These are phyloP conservation scores for Lipomyces chichibuensis DNA, from an alignment of 805 yeast genomes.

Conservation along the genomic window DNA sequence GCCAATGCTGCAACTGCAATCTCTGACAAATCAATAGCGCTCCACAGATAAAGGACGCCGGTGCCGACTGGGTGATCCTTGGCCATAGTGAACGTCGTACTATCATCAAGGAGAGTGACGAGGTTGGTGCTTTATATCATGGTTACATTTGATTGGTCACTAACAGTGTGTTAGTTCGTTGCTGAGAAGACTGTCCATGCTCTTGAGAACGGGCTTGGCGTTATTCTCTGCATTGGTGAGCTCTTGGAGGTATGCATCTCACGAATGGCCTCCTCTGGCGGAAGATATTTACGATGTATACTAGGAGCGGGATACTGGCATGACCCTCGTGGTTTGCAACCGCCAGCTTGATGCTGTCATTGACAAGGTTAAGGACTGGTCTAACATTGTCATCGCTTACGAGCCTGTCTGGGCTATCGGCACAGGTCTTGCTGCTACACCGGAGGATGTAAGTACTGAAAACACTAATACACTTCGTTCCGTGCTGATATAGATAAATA, in stretches of 20 bases:
- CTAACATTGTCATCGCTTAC: conserved; percentile 90
- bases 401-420: conserved; percentile 99
- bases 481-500: neutral
- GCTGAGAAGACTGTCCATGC: conserved; percentile 96
- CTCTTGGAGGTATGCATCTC: conserved; percentile 40
- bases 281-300: conserved; percentile 41
- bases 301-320: conserved; percentile 89
- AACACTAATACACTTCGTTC: neutral
- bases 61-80: conserved; percentile 90
- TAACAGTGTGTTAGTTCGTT: conserved; percentile 54
- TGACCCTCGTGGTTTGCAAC: conserved; percentile 82
- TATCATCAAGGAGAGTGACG: conserved; percentile 81
- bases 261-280: neutral
- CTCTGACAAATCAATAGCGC: conserved; percentile 47
- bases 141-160: conserved; percentile 40
- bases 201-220: conserved; percentile 82
- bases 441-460: conserved; percentile 61
- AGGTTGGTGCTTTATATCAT: conserved; percentile 1
- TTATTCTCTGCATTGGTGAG: conserved; percentile 97
- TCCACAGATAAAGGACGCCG: conserved; percentile 83
- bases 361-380: conserved; percentile 83
- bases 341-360: conserved; percentile 89
- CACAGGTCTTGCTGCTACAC: conserved; percentile 98
- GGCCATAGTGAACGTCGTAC: conserved; percentile 99
- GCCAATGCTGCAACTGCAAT: conserved; percentile 1